Percentiles rank a stretch among this genome's conserved stretches.
Evolutionary conservation across 2,329 filamentous ascomycete genomes (phyloP).

Genomic region (Tolypocladium inflatum): DNA sequence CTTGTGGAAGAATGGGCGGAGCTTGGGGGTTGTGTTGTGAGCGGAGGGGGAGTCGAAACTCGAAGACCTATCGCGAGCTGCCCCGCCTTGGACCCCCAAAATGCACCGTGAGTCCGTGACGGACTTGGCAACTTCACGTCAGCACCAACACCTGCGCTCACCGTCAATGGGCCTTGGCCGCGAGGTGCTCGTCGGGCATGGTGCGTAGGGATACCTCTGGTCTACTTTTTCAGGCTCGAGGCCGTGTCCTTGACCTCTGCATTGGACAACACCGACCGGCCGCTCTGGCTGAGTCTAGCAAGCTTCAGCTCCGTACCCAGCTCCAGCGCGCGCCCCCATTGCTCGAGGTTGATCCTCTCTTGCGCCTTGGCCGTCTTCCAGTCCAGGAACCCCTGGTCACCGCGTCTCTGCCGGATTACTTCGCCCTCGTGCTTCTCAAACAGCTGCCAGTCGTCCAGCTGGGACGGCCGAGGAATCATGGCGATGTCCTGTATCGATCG

Average conservation of each 20-base stretch:
- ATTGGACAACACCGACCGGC: neutral
- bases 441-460: constrained; percentile 46
- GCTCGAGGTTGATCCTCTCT: constrained; percentile 16
- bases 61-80: neutral
- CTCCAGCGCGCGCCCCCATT: constrained; percentile 16
- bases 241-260: neutral
- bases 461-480: constrained; percentile 41
- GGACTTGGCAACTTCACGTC: neutral
- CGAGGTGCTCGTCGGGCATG: neutral
- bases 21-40: neutral
- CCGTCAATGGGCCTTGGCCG: neutral
- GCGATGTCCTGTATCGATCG: constrained; percentile 29
- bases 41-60: constrained; percentile 2
- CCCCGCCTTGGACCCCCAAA: neutral
- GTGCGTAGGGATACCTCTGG: neutral
- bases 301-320: constrained; percentile 14
- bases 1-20: neutral
- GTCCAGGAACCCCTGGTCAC: constrained; percentile 28
- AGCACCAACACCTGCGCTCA: neutral
- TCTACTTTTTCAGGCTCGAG: neutral
- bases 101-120: neutral
- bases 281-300: constrained; percentile 2
- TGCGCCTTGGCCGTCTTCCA: constrained; percentile 28
- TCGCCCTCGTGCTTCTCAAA: constrained; percentile 38
- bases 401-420: constrained; percentile 27